Evolutionary conservation across 2,329 filamentous ascomycete species (phyloP).

Genomic region (Xylaria sp.): DNA sequence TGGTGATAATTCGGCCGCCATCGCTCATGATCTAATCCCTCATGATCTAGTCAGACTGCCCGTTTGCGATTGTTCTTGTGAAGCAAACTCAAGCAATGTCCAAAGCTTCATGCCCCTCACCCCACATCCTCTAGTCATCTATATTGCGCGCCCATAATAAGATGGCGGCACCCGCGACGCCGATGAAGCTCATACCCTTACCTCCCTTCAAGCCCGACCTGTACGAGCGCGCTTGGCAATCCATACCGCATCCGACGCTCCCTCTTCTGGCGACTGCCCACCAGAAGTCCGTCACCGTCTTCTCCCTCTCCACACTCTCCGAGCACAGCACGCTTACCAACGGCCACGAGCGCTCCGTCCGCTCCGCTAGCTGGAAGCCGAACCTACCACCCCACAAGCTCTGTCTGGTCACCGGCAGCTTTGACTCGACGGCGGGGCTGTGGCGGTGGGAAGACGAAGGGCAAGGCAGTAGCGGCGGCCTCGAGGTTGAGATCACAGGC

Average conservation of each 20-base stretch:
- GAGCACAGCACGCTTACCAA: conserved; percentile 83
- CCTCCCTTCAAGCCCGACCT: conserved; percentile 65
- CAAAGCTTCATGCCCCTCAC: not conserved
- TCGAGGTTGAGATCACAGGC: conserved; percentile 54
- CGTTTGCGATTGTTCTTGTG: not conserved
- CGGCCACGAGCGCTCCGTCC: conserved; percentile 91
- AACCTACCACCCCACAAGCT: conserved; percentile 68
- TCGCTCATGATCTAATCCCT: not conserved
- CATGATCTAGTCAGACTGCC: not conserved
- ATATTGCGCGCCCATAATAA: conserved; percentile 1
- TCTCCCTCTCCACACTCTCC: conserved; percentile 83
- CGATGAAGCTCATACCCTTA: conserved; percentile 56
- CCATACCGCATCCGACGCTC: conserved; percentile 83
- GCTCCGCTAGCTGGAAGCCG: conserved; percentile 89
- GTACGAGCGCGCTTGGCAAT: conserved; percentile 83
- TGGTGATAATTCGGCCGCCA: not conserved
- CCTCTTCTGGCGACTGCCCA: conserved; percentile 91
- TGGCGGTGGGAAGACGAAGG: conserved; percentile 73
- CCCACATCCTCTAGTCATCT: conserved; percentile 9
- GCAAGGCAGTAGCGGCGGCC: conserved; percentile 37
- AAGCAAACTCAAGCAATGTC: conserved; percentile 1
- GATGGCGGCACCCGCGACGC: conserved; percentile 25
- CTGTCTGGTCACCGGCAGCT: conserved; percentile 90
- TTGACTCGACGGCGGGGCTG: conserved; percentile 89
- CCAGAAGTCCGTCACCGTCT: conserved; percentile 87